Conservation (phyloP, 2,329 filamentous ascomycete genomes). For the Penicillium sp. region DNA sequence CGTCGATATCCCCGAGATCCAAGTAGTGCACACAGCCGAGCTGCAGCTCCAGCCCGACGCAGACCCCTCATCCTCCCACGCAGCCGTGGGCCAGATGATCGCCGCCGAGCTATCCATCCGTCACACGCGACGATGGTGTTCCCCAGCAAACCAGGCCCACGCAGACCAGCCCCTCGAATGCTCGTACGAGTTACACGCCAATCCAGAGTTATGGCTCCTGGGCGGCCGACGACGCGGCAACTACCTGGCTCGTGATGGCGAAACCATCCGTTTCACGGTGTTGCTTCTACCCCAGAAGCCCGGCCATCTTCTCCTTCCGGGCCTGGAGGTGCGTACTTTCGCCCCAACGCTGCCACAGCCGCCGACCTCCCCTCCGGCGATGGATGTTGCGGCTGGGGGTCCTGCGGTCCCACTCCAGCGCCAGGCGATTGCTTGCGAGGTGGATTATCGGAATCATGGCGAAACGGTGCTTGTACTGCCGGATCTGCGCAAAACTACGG, state of each 20-base stretch:
- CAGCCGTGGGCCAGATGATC: conserved; percentile 55
- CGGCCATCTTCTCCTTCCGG: conserved; percentile 78
- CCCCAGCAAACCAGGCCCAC: conserved; percentile 38
- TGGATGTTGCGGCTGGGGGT: conserved; percentile 18
- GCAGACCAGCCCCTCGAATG: conserved; percentile 68
- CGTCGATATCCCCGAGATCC: conserved; percentile 83
- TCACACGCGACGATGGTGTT: conserved; percentile 63
- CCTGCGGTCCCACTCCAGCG: conserved; percentile 35
- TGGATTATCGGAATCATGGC: conserved; percentile 78
- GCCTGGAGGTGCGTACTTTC: conserved; percentile 74
- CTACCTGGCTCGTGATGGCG: conserved; percentile 62
- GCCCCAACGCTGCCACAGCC: conserved; percentile 47
- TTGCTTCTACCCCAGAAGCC: conserved; percentile 80
- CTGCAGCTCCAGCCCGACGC: conserved; percentile 40
- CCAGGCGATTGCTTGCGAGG: conserved; percentile 68
- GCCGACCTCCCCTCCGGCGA: conserved; percentile 28
- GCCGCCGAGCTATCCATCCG: conserved; percentile 56
- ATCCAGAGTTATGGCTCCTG: conserved; percentile 79
- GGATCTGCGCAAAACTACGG: conserved; percentile 73
- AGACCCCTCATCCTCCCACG: conserved; percentile 38
- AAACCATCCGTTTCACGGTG: conserved; percentile 65
- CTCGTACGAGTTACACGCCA: conserved; percentile 79
- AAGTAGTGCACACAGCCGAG: conserved; percentile 77
- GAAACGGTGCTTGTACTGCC: conserved; percentile 77
- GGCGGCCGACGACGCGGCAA: conserved; percentile 81